phyloP scores from a whole-genome alignment of 2,329 filamentous ascomycete species.

The Zarea fungicola region DNA sequence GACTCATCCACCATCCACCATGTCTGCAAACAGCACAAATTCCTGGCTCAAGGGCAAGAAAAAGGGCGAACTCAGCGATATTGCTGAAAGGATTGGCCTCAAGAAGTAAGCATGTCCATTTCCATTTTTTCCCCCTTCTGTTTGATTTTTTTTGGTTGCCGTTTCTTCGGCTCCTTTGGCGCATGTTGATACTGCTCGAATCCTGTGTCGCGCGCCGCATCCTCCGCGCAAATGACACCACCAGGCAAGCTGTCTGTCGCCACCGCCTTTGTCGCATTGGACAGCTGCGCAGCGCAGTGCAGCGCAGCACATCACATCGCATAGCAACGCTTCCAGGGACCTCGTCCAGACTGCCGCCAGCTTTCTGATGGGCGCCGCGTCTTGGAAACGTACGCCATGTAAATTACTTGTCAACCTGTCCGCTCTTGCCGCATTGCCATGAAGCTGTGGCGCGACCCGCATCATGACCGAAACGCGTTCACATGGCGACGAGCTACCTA shows the following conservation, averaged over 20 bases:
- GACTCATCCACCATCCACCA: slow-evolving; percentile 7
- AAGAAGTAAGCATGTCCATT: slow-evolving; percentile 56
- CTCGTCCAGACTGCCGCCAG: slow-evolving; percentile 8
- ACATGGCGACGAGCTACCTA: neutral
- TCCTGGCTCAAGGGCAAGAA: slow-evolving; percentile 76
- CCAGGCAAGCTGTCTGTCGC: too few species aligned
- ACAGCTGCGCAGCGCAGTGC: neutral
- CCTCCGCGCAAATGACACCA: too few species aligned
- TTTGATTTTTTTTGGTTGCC: neutral
- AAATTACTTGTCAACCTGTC: neutral
- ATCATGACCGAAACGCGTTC: neutral
- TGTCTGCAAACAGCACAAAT: slow-evolving; percentile 38
- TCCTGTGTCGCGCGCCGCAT: neutral
- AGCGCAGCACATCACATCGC: slow-evolving; percentile 1
- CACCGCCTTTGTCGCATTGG: too few species aligned
- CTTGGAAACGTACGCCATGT: neutral
- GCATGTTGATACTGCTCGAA: neutral
- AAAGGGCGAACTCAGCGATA: slow-evolving; percentile 71
- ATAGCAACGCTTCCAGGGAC: slow-evolving; percentile 6
- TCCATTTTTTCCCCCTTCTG: neutral
- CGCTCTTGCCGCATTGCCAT: too few species aligned
- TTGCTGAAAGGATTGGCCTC: slow-evolving; percentile 66
- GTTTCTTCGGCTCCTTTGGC: neutral
- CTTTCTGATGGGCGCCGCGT: neutral
- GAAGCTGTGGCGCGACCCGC: neutral